Evolutionary conservation across 148 eudicot species (phyloP), one percentile per base, ranked within the genome.

Genomic region (Simmondsia chinensis): DNA sequence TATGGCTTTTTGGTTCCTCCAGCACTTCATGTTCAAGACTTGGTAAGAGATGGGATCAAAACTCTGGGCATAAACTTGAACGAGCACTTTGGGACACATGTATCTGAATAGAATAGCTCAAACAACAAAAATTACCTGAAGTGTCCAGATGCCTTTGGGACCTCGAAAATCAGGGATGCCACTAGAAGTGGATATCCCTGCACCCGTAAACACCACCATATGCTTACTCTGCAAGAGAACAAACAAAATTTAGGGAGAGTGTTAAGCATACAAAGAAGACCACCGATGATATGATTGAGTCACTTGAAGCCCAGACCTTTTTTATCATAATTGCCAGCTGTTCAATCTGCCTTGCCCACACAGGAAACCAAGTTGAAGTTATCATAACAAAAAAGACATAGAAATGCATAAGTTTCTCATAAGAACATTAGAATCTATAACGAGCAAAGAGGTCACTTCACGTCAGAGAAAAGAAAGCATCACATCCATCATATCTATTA

Each of bases 81-180:
- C 4, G 20, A 36, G 20, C 40, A n/a, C 9, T 4, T 3, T 4
- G 20, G 9, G 5, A 36, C 6, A 16, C 6, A 32, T 3, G 12
- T 5, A 5, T 11, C 12, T 32, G 12, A 12, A 49, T 28, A 34
- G 6, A 34, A 20, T 42, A 59, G 43, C 20, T 16, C 12, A 31
- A 31, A 26, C 26, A n/a, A 4, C 2, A 25, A 16, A 32, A 51
- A 19, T 15, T 56, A 91, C 97, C 85, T 91, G 95, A 79, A 91
- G 97, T 18, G 97, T 91, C 97, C 97, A 91, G 53, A 91, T 80
- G 33, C 95, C 97, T 62, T 79, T 82, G 38, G 95, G 97, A 52
- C 97, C 97, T 33, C 97, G 88, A 64, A 91, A 91, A 57, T 91
- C 97, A 54, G 95, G 97, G 56, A 91, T 85, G 37, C 97, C 97